Evolutionary conservation across 2,329 filamentous ascomycete genomes (phyloP).

Genomic region (Colletotrichum sp.): DNA sequence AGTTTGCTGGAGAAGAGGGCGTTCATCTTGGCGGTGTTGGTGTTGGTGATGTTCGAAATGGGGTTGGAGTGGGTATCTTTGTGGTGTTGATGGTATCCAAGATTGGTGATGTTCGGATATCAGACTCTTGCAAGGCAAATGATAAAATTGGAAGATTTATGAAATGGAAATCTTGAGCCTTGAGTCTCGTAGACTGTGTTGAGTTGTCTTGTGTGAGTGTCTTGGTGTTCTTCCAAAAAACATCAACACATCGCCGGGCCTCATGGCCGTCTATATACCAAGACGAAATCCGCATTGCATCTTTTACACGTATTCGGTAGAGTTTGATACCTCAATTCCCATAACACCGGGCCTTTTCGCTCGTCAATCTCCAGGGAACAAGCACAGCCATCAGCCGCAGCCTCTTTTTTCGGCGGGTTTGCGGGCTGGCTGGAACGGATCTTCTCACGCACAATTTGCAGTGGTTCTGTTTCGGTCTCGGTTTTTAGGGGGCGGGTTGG

Average conservation of each 20-base stretch:
- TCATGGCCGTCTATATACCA: not conserved
- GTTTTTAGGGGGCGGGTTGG: not conserved
- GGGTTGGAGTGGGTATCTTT: not conserved
- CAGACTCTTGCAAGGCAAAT: not conserved
- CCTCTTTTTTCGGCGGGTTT: not conserved
- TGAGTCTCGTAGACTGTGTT: not conserved
- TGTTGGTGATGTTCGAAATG: not conserved
- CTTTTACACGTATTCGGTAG: not conserved
- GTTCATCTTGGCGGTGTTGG: not conserved
- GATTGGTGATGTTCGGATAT: not conserved
- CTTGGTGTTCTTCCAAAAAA: not conserved
- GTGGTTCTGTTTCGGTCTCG: conserved; percentile 1
- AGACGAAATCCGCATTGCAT: not conserved
- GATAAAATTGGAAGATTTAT: not conserved
- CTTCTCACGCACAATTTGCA: not conserved
- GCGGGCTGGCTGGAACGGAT: not conserved
- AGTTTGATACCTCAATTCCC: not conserved
- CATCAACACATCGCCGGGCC: not conserved
- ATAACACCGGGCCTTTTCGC: not conserved
- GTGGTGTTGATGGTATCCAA: not conserved
- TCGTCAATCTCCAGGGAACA: not conserved
- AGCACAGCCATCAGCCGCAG: not conserved
- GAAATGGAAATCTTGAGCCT: not conserved
- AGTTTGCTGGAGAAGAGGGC: not conserved
- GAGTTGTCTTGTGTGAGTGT: not conserved